Base-by-base conservation (phyloP, 192 early-diverging fungal species). In the Coemansia sp. region DNA sequence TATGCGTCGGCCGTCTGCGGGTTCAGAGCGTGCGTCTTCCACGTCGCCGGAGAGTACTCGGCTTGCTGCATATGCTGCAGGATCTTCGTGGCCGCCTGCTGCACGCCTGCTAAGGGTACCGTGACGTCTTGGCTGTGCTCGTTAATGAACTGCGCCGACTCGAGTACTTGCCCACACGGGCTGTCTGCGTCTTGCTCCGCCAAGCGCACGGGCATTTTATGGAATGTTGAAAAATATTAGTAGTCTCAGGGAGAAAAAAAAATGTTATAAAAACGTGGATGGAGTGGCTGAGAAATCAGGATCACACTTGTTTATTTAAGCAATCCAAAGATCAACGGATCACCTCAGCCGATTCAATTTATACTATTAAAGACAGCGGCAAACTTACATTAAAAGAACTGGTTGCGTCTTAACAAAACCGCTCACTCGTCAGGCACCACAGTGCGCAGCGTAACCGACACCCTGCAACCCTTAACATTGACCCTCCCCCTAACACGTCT, bases 11-110 rank as follows among this genome's bases (percentile, higher is more conserved):
- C 83, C 12, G 67, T 57, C 34, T 83, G 82, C 6, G 90, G 90
- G 54, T 85, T 84, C 52, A 90, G 61, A 25, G 78, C 57, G 65
- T 89, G 84, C 46, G 65, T 55, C 25, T 83, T 86, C 86, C 86
- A 87, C 4, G 67, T 75, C n/a, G 78, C 80, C 33, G 83, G 81
- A 30, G 83, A 83, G 72, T 83, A 89, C 41, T 54, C 72, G n/a
- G 59, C 63, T 44, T 63, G 66, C 41, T 85, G 77, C 86, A 91
- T 86, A 14, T 80, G 81, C 17, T 70, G 64, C 50, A 82, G 73
- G 39, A 91, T 83, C 80, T 86, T 55, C 39, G 47, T 52, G 4
- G 85, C 86, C 1, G 85, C 86, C 9, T 62, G 43, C 0, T 62
- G 34, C 18, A 88, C 69, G 8, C 82, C 80, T 10, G 67, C 75